A percentile compares a stretch with the other conserved stretches of the same genome.
phyloP scores from a whole-genome alignment of 2,329 filamentous ascomycete species.

The Orbilia quercus region DNA sequence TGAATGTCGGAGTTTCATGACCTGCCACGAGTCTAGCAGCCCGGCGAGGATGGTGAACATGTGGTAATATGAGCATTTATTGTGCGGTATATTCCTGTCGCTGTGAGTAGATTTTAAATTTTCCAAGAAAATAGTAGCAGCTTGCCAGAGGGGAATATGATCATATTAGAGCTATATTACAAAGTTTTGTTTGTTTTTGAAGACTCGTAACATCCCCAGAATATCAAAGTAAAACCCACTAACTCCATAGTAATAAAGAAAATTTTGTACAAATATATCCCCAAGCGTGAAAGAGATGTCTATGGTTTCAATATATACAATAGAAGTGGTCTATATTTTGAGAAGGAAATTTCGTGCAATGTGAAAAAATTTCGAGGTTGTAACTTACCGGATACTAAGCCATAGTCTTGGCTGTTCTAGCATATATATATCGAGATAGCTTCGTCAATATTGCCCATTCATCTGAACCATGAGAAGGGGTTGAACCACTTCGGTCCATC shows the following conservation, averaged over 20 bases:
- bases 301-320: no score
- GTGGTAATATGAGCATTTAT: conserved; percentile 7
- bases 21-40: no score
- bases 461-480: conserved; percentile 46
- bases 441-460: neutral
- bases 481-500: conserved; percentile 39
- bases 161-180: conserved; percentile 44
- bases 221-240: neutral
- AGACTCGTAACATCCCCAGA: neutral
- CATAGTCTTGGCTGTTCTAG: no score
- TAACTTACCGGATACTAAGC: no score
- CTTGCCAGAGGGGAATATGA: conserved; percentile 32
- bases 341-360: no score
- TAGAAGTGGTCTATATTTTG: no score
- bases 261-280: neutral
- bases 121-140: neutral
- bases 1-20: no score
- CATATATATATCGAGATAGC: conserved; percentile 6
- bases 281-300: neutral
- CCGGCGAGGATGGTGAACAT: no score
- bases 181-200: conserved; percentile 7
- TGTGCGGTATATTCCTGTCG: neutral
- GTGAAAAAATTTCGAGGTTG: no score
- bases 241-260: neutral
- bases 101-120: conserved; percentile 6